Evolutionary conservation across 257 asterid species (phyloP), one percentile per base, ranked within the genome.

Genomic region (Solanum bulbocastanum): DNA sequence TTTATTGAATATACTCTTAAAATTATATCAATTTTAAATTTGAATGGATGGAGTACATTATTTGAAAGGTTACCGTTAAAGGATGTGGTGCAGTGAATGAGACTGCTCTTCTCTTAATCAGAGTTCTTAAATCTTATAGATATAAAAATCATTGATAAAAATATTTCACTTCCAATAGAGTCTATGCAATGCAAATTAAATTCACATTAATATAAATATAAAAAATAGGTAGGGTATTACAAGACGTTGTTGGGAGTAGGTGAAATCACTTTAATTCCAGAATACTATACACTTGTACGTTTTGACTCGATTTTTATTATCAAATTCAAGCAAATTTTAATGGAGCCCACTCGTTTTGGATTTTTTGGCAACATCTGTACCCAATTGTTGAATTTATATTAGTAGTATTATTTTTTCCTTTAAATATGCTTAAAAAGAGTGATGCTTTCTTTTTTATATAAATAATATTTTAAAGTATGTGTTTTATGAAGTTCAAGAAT

Each of bases 81-180:
- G 52, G 0, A 44, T 44, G 52, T 44, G 49, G 49, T 42, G 16
- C 52, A 42, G 5, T 42, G 4, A 42, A 42, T 42, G 15, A 12
- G 16, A 0, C 0, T 44, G 52, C 5, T 44, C 16, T 16, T 11
- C 0, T 3, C 52, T 44, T 44, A 12, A 44, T 16, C 13, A 42
- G 2, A 42, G 4, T 42, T 42, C 49, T 42, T 42, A 42, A 42
- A 11, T 3, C 10, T 42, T 44, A 44, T 44, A 44, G 49, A 11
- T 44, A 44, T 44, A 44, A 11, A 40, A 44, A 11, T 1, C 5
- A 44, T 44, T 44, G 49, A 44, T 44, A 44, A 44, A 44, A 44
- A 11, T 44, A 44, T 44, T 44, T 44, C 49, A 44, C 15, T 44
- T 44, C 0, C 49, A 44, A 12, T 44, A 2, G 2, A 44, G 15